Base-by-base conservation (phyloP, 78 protist genomes). In the Dictyostelium discoideum region DNA sequence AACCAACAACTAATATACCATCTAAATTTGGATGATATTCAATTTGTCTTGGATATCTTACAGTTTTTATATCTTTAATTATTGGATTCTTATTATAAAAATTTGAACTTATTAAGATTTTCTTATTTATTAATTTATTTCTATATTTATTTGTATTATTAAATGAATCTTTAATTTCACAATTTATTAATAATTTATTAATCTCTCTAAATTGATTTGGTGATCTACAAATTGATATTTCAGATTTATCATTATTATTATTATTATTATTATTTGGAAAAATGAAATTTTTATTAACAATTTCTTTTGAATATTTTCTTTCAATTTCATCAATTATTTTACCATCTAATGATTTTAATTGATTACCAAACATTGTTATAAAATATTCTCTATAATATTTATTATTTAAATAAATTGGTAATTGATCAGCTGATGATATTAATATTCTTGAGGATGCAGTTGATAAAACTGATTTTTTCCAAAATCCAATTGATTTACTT, bases 341-440 rank as follows among this genome's bases (percentile, higher is more conserved):
- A 74, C 46, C 46, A 74, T 74, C 81, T 18, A 74, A 37, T 74
- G 48, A 37, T 32, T 14, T 3, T 16, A 74, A 37, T 37, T 29
- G 37, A 10, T 24, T 69, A 11, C 8, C 26, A 24, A 67, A 24
- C 39, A 69, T 69, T 26, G 77, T 69, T 26, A 69, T 69, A 13
- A 24, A 69, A 69, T 69, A 69, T 26, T 69, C 77, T 69, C 77
- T 69, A 69, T 69, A 69, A 26, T 69, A 24, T 26, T 29, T 26
- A 69, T 69, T 69, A 69, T 69, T 24, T 60, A 60, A 60, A 69
- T 24, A 69, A n/a, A 69, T 69, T 69, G 77, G 77, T 69, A 69
- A 3, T 20, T 60, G 69, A 60, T 60, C 69, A 2, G 26, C 69
- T 60, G 69, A 60, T 60, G 69, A 60, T 60, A 60, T 60, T 20